These are phyloP conservation scores for Tylopilus plumbeoviolaceoides DNA, from an alignment of 768 basidiomycete genomes.

Conservation along the genomic window DNA sequence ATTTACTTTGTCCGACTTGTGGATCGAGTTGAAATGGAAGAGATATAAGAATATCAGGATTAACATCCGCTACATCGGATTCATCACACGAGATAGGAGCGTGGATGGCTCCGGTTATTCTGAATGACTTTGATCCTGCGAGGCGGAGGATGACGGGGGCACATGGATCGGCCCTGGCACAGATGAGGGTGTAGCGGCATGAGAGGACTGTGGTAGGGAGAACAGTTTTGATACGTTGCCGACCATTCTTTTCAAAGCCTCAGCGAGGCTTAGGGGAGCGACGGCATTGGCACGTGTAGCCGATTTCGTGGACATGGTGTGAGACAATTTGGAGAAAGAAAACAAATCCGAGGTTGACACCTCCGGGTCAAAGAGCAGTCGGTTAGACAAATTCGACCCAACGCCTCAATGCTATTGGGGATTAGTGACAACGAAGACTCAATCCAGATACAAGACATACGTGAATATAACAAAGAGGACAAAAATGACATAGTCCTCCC, in stretches of 20 bases:
- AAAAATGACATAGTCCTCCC: slow-evolving; percentile 88
- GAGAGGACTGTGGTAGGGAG: slow-evolving; percentile 32
- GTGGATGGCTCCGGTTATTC: slow-evolving; percentile 46
- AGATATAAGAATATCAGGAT: slow-evolving; percentile 36
- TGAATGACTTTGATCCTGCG: slow-evolving; percentile 2
- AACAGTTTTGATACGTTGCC: slow-evolving; percentile 53
- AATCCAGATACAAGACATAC: slow-evolving; percentile 39
- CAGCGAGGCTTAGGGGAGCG: slow-evolving; percentile 22
- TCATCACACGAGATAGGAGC: slow-evolving; percentile 48
- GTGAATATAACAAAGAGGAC: slow-evolving; percentile 81
- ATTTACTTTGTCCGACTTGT: slow-evolving; percentile 48
- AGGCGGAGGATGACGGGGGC: slow-evolving; percentile 2
- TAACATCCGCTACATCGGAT: slow-evolving; percentile 36
- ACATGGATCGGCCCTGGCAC: slow-evolving; percentile 8
- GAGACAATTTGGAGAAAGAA: slow-evolving; percentile 27
- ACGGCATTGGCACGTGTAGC: slow-evolving; percentile 23
- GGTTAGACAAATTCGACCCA: slow-evolving; percentile 84
- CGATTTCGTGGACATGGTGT: slow-evolving; percentile 23
- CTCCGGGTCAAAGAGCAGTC: slow-evolving; percentile 83
- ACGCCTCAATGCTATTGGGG: slow-evolving; percentile 63
- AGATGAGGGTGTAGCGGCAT: slow-evolving; percentile 15
- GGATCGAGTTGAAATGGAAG: slow-evolving; percentile 63
- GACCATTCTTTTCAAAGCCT: slow-evolving; percentile 42
- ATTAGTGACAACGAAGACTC: neutral
- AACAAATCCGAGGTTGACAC: slow-evolving; percentile 50